Percentiles rank a stretch among this genome's conserved stretches.
Evolutionary conservation across 78 protist genomes (phyloP).

Genomic region (Mantamonas sphyraenae): DNA sequence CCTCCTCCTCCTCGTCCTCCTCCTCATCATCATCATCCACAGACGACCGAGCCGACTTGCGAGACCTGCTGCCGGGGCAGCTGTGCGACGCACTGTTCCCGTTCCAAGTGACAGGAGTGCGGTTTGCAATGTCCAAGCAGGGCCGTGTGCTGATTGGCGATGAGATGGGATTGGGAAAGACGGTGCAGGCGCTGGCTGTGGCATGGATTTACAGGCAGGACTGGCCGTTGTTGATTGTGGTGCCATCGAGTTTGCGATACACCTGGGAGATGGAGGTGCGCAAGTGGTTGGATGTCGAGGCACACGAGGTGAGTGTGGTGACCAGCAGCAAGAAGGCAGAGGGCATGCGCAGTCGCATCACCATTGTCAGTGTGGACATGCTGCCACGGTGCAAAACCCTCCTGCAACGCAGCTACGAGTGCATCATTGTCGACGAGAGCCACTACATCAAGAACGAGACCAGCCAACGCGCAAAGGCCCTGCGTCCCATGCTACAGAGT

Average conservation of each 20-base stretch:
- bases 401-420: no score
- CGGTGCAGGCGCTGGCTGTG: constrained; percentile 60
- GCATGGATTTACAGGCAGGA: constrained; percentile 23
- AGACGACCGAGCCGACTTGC: no score
- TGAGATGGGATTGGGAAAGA: constrained; percentile 72
- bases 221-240: constrained; percentile 59
- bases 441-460: constrained; percentile 58
- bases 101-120: constrained; percentile 21
- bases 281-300: constrained; percentile 30
- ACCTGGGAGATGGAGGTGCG: constrained; percentile 44
- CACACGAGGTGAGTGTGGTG: no score
- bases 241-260: constrained; percentile 41
- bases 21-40: no score
- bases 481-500: constrained; percentile 39
- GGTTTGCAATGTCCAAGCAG: background rate
- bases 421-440: constrained; percentile 64
- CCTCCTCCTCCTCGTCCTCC: no score
- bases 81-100: constrained; percentile 11
- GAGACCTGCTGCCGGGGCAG: background rate
- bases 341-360: no score
- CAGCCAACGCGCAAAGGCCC: constrained; percentile 45
- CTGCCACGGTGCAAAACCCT: no score
- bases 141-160: constrained; percentile 43
- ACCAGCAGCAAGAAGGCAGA: no score
- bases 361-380: no score